Evolutionary conservation across 257 asterid species (phyloP), one percentile per base, ranked within the genome.

Genomic region (Ophiorrhiza pumila): DNA sequence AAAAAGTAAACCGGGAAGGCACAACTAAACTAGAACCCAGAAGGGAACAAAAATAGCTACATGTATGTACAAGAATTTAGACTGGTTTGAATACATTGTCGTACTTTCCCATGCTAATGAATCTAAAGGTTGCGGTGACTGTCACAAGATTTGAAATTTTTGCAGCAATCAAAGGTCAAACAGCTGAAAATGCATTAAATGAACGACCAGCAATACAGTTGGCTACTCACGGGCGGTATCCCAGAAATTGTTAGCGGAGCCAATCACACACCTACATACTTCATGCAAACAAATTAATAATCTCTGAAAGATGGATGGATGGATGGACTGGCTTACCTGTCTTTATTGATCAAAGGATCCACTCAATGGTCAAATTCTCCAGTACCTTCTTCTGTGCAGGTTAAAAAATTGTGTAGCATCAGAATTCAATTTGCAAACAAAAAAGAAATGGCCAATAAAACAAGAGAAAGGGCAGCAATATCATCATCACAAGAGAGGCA

Each of bases 401-500:
- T 64, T 31, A 27, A 77, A 66, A 71, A 53, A 65, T 68, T 65
- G 17, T 64, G 55, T 52, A 76, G 11, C 4, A 23, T 52, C 10
- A 72, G 27, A 37, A 60, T 17, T 37, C 72, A 23, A 61, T 74
- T 68, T 75, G 55, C 71, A 61, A 71, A 57, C 65, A n/a, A n/a
- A 61, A 42, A 68, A 75, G 37, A 45, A 35, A 13, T 65, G 43
- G 14, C 45, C 61, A 74, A 46, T 25, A 74, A 68, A 76, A 63
- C 47, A 29, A 75, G 72, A 57, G 74, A 71, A 67, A 52, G 74
- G 68, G 74, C 72, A 83, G 79, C 79, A 80, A 80, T 78, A 88
- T 84, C 86, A 88, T 84, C 86, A 77, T 89, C 98, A 86, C 98
- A 76, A 71, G 97, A 83, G 84, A 79, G 85, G 77, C 80, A 77